Conservation (phyloP, 257 asterid species). For the Leptodermis oblonga region DNA sequence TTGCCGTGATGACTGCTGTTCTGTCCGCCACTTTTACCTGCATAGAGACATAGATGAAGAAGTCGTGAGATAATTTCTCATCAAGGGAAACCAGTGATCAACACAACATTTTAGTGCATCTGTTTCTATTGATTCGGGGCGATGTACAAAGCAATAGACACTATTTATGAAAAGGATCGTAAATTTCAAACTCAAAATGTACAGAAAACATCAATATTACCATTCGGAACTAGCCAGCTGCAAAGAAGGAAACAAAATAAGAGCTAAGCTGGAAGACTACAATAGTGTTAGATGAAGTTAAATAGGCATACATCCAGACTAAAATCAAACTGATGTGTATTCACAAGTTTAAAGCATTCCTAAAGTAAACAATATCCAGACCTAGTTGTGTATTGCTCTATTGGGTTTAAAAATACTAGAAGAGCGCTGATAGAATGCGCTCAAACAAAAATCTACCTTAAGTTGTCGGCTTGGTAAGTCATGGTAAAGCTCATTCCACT, state of each 20-base stretch:
- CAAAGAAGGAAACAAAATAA: background rate
- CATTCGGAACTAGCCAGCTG: background rate
- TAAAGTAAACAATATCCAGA: background rate
- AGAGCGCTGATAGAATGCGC: constrained; percentile 10
- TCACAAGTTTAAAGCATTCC: background rate
- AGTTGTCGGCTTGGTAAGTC: constrained; percentile 95
- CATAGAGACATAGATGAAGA: constrained; percentile 17
- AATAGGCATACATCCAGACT: background rate
- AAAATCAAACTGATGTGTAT: too few species aligned
- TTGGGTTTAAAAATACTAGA: background rate
- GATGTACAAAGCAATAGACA: background rate
- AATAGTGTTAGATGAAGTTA: background rate
- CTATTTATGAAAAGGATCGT: background rate
- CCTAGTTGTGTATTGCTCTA: background rate
- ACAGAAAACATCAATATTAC: background rate
- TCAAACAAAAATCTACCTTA: constrained; percentile 48
- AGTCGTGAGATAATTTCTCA: constrained; percentile 9
- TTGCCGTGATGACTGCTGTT: constrained; percentile 57
- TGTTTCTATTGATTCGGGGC: background rate
- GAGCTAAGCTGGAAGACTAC: background rate
- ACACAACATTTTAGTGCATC: background rate
- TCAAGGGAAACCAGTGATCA: background rate
- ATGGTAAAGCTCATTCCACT: constrained; percentile 81
- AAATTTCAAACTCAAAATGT: background rate
- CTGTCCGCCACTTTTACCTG: constrained; percentile 87